Percentiles rank a stretch among this genome's conserved stretches.
phyloP scores from a whole-genome alignment of 2,329 filamentous ascomycete genomes.

The Claviceps sorghi region DNA sequence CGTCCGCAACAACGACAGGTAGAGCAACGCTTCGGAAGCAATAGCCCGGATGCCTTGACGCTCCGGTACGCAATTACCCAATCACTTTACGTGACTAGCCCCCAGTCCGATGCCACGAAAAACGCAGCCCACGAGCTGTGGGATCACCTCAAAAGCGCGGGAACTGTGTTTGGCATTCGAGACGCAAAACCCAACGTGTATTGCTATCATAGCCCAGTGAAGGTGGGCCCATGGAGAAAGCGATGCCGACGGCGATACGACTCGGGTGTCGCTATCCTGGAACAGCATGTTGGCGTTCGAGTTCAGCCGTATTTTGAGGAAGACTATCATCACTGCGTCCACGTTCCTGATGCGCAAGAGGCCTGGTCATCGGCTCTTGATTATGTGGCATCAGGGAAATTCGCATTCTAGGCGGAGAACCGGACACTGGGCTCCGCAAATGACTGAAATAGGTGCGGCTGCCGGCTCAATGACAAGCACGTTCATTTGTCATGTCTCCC shows the following conservation, averaged over 20 bases:
- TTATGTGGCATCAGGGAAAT: conserved; percentile 15
- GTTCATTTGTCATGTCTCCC: no score
- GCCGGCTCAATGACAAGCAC: no score
- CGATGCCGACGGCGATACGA: conserved; percentile 28
- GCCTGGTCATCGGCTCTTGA: conserved; percentile 23
- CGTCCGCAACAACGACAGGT: conserved; percentile 20
- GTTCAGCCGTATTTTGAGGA: conserved; percentile 29
- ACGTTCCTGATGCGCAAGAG: conserved; percentile 22
- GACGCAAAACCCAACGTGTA: conserved; percentile 24
- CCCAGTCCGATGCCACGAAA: conserved; percentile 21
- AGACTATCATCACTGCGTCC: conserved; percentile 26
- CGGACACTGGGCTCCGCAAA: no score
- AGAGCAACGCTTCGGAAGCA: conserved; percentile 19
- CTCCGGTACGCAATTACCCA: conserved; percentile 28
- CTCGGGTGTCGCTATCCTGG: conserved; percentile 21
- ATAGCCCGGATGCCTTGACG: conserved; percentile 21
- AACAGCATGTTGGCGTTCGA: conserved; percentile 23
- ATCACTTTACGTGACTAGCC: conserved; percentile 21
- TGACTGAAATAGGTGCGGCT: no score
- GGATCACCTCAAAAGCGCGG: conserved; percentile 20
- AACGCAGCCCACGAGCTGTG: conserved; percentile 24
- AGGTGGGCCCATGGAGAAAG: conserved; percentile 29
- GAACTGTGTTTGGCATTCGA: conserved; percentile 22
- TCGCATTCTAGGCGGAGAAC: conserved; percentile 14
- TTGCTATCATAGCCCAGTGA: conserved; percentile 30